Evolutionary conservation across 179 eudicot species (phyloP).

Genomic region (Silene vulgaris): DNA sequence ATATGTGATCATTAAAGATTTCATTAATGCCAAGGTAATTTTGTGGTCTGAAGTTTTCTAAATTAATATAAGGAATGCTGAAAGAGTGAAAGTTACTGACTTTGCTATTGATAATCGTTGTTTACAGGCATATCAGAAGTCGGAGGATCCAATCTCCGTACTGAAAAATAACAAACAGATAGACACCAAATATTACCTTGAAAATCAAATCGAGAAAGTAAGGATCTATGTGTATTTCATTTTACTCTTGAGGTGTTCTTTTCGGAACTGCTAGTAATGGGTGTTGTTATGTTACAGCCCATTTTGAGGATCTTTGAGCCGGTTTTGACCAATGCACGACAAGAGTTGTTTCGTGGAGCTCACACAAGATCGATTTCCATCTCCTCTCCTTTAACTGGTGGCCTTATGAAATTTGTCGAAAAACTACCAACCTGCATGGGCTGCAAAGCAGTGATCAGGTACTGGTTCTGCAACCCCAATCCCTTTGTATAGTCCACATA

Average conservation of each 20-base stretch:
- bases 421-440: slow-evolving; percentile 91
- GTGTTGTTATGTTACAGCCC: slow-evolving; percentile 58
- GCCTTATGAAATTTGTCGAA: slow-evolving; percentile 95
- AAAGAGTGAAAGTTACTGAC: neutral
- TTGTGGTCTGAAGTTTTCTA: slow-evolving; percentile 11
- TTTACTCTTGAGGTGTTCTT: slow-evolving; percentile 13
- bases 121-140: slow-evolving; percentile 88
- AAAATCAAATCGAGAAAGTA: slow-evolving; percentile 94
- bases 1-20: slow-evolving; percentile 91
- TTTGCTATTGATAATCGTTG: slow-evolving; percentile 23
- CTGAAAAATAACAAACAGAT: slow-evolving; percentile 93
- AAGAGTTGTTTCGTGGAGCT: slow-evolving; percentile 81
- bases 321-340: slow-evolving; percentile 80
- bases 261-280: slow-evolving; percentile 22
- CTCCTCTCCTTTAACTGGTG: slow-evolving; percentile 87
- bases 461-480: slow-evolving; percentile 13
- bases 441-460: slow-evolving; percentile 92
- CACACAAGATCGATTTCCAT: slow-evolving; percentile 94
- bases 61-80: slow-evolving; percentile 9
- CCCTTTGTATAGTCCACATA: neutral
- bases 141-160: slow-evolving; percentile 97
- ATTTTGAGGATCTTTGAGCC: slow-evolving; percentile 96
- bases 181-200: slow-evolving; percentile 92
- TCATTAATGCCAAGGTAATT: slow-evolving; percentile 94
- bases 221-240: slow-evolving; percentile 27